Evolutionary conservation across 345 rosid genomes (phyloP), one percentile per base, ranked within the genome.

Genomic region (Corchorus capsularis): DNA sequence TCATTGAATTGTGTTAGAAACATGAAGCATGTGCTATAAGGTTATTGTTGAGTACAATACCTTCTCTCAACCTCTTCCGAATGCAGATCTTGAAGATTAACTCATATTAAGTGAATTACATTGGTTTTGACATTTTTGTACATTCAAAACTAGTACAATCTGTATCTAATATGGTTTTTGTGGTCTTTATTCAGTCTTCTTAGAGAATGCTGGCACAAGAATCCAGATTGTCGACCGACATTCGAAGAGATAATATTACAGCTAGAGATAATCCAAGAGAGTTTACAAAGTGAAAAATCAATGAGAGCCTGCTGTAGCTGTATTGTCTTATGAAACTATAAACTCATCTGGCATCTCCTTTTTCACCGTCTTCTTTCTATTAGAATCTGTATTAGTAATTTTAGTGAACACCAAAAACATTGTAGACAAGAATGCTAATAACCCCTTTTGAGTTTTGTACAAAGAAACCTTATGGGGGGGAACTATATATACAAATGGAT

Each of bases 121-220:
- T 32, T 27, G n/a, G 5, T 27, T 60, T 27, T 60, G 3, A 32
- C 11, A 62, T 62, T 34, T 62, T 45, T 8, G 6, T 45, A 4
- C 8, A 6, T 45, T 45, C 7, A 6, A 5, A 45, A 45, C 47
- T 45, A 34, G 19, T 62, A 59, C 27, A 2, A 59, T 27, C 16
- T 0, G 27, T 14, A 0, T 68, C 72, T 49, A 50, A 47, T 15
- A 37, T 10, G 73, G 32, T 27, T 37, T 55, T 66, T 12, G 35
- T 59, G 75, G 32, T 3, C 60, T 80, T 59, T 19, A 73, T 68
- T 60, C 73, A 89, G 93, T 83, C 91, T 89, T 77, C 87, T 89
- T 41, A 75, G 72, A 74, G 90, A 83, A 17, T 89, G 93, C 70
- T 89, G 93, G 93, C 93, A 89, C 71, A 89, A 82, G 77, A 86